Evolutionary conservation across 441 rosid genomes (phyloP), one percentile per base, ranked within the genome.

Genomic region (Populus hybrid): DNA sequence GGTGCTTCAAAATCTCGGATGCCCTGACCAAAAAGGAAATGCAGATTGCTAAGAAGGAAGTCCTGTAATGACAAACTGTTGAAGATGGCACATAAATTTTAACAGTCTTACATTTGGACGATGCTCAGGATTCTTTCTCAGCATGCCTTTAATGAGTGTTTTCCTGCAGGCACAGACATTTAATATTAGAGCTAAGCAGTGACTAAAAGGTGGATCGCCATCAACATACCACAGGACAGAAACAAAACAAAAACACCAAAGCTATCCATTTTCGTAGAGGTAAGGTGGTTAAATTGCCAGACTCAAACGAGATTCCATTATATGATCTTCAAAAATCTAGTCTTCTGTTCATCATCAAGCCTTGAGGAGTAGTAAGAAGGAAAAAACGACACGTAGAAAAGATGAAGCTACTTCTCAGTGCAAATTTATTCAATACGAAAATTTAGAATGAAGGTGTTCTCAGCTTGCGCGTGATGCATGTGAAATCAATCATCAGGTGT

Each of bases 71-170:
- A 75, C 75, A 57, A 69, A 69, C 68, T 78, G 73, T 69, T 76
- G 74, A 68, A 80, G 73, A 74, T 74, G 81, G 79, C 26, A 71
- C 32, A 30, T 3, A 38, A 35, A 70, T 75, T 28, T 40, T 72
- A 38, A 42, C 18, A 11, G 53, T 24, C 90, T 88, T 87, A 94
- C 98, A 83, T 82, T 91, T 72, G 97, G 98, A 64, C 98, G 94
- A 83, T 91, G 97, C 87, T 93, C 97, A 0, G 98, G 98, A 79
- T 87, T 92, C 88, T 94, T 94, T 82, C 98, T 88, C 81, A 94
- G 84, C 97, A 94, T 94, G 74, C 97, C 91, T 79, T 94, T 94
- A 82, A 94, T 94, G 74, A 94, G 85, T 65, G 87, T 77, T 86
- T 94, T 94, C 86, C 98, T 94, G 93, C 75, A 72, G 66, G 64